Evolutionary conservation across 2,329 filamentous ascomycete species (phyloP).

Genomic region (Fusarium floridanum): DNA sequence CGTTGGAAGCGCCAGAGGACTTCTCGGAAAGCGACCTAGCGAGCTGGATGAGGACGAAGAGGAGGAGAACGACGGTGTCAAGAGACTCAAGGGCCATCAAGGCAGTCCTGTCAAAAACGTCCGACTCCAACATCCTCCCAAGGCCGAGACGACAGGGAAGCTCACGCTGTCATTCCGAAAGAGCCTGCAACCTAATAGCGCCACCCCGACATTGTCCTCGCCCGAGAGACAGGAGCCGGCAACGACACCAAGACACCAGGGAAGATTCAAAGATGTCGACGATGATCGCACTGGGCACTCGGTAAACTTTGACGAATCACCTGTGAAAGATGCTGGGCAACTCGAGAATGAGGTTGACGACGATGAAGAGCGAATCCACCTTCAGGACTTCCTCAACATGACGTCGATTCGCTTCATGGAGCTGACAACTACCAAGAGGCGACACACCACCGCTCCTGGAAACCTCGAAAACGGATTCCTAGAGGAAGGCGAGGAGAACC

Average conservation of each 20-base stretch:
- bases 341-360: slow-evolving; percentile 64
- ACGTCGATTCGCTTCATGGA: slow-evolving; percentile 99
- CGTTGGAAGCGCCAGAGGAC: slow-evolving; percentile 78
- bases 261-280: slow-evolving; percentile 67
- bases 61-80: slow-evolving; percentile 71
- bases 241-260: slow-evolving; percentile 69
- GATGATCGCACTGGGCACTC: slow-evolving; percentile 61
- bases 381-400: slow-evolving; percentile 94
- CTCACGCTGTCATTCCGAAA: slow-evolving; percentile 63
- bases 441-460: slow-evolving; percentile 80
- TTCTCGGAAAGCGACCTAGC: slow-evolving; percentile 79
- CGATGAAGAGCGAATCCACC: slow-evolving; percentile 74
- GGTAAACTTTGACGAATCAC: slow-evolving; percentile 59
- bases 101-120: slow-evolving; percentile 83
- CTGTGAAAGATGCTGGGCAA: slow-evolving; percentile 57
- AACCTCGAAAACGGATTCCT: slow-evolving; percentile 58
- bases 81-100: slow-evolving; percentile 78
- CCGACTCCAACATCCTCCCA: slow-evolving; percentile 76
- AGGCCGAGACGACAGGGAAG: slow-evolving; percentile 75
- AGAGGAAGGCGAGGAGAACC: slow-evolving; percentile 61
- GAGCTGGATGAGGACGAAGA: slow-evolving; percentile 76
- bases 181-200: slow-evolving; percentile 61
- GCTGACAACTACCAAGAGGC: slow-evolving; percentile 92
- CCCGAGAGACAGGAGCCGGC: slow-evolving; percentile 59
- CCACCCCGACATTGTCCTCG: slow-evolving; percentile 60